These are phyloP conservation scores for Phialophora macrospora DNA, from an alignment of 2,329 filamentous ascomycete genomes.

Conservation along the genomic window DNA sequence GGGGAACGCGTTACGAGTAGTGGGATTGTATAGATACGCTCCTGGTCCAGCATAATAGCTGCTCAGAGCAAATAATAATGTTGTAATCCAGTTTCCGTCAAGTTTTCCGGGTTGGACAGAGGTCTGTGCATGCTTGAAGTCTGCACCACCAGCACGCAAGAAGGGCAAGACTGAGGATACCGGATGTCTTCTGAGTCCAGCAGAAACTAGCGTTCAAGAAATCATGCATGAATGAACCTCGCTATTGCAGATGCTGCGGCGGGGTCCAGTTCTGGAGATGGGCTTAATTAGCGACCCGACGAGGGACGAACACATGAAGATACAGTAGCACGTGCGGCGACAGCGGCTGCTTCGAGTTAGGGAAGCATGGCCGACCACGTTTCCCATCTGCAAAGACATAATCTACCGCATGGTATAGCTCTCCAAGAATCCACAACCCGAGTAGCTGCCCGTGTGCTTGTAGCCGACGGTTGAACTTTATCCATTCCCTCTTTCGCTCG, in stretches of 20 bases:
- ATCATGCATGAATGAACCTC: no score
- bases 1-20: not conserved
- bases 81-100: not conserved
- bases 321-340: not conserved
- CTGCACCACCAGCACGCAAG: no score
- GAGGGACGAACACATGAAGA: not conserved
- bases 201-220: no score
- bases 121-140: not conserved
- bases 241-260: no score
- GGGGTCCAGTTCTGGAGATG: no score
- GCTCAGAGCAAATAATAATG: not conserved
- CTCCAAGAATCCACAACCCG: not conserved
- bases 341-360: not conserved
- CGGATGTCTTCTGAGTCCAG: no score
- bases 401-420: not conserved
- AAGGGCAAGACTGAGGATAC: no score
- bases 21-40: not conserved
- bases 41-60: not conserved
- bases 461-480: no score
- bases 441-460: not conserved
- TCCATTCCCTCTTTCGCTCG: not conserved
- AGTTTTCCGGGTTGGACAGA: not conserved
- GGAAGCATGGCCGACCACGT: not conserved
- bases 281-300: no score
- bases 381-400: not conserved